Evolutionary conservation across 2,329 filamentous ascomycete genomes (phyloP).

Genomic region (Exophiala viscosa): DNA sequence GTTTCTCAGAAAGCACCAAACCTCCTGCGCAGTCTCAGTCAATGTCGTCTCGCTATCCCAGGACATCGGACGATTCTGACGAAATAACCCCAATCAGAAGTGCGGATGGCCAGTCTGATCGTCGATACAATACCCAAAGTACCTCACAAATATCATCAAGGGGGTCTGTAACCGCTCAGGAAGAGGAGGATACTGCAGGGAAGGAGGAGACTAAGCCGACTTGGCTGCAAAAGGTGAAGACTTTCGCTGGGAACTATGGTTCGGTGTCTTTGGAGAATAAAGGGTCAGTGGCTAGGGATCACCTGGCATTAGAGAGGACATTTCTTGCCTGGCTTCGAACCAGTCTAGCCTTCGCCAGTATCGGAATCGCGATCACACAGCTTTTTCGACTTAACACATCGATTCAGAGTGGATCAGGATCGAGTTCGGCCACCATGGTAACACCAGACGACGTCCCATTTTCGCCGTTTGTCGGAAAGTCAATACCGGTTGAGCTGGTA

Average conservation of each 20-base stretch:
- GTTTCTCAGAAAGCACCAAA: slow-evolving; percentile 24
- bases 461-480: slow-evolving; percentile 25
- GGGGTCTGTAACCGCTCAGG: not conserved
- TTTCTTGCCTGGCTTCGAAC: slow-evolving; percentile 66
- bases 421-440: slow-evolving; percentile 2
- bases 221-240: slow-evolving; percentile 45
- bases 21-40: slow-evolving; percentile 1
- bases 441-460: slow-evolving; percentile 12
- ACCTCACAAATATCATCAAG: not conserved
- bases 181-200: slow-evolving; percentile 2
- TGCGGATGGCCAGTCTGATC: slow-evolving; percentile 18
- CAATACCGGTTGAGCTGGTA: slow-evolving; percentile 26
- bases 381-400: slow-evolving; percentile 62
- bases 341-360: slow-evolving; percentile 61
- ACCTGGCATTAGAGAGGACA: slow-evolving; percentile 63
- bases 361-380: slow-evolving; percentile 64
- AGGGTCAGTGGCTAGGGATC: slow-evolving; percentile 62
- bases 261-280: slow-evolving; percentile 64
- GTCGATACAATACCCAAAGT: slow-evolving; percentile 21
- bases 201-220: slow-evolving; percentile 20
- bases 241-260: slow-evolving; percentile 54
- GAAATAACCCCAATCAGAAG: slow-evolving; percentile 26
- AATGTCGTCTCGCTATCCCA: slow-evolving; percentile 17
- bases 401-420: slow-evolving; percentile 21
- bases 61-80: slow-evolving; percentile 16